Conservation (phyloP, 2,329 filamentous ascomycete genomes). For the Diaporthe batatas region DNA sequence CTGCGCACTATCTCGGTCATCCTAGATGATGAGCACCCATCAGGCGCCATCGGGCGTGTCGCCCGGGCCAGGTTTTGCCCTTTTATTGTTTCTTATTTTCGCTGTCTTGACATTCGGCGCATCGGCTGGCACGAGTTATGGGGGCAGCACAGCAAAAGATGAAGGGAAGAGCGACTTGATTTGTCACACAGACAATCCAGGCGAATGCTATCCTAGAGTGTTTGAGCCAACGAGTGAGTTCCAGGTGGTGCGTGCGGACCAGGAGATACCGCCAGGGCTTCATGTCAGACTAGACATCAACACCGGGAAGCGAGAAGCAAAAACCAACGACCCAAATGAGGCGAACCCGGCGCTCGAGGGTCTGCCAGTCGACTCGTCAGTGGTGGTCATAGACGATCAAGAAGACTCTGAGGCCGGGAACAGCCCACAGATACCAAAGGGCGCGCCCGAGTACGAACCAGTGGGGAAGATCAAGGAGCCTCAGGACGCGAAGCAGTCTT, state of each 20-base stretch:
- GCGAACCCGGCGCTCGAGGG: conserved; percentile 61
- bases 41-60: conserved; percentile 4
- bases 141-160: conserved; percentile 2
- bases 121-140: conserved; percentile 18
- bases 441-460: conserved; percentile 69
- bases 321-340: conserved; percentile 72
- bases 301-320: conserved; percentile 75
- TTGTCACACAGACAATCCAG: conserved; percentile 70
- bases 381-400: conserved; percentile 67
- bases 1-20: neutral
- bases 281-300: conserved; percentile 76
- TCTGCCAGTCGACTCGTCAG: conserved; percentile 64
- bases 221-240: conserved; percentile 76
- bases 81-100: conserved; percentile 37
- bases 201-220: conserved; percentile 75
- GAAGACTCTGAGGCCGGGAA: conserved; percentile 58
- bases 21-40: conserved; percentile 21
- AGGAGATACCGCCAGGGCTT: conserved; percentile 74
- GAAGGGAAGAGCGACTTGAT: conserved; percentile 62
- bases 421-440: conserved; percentile 56
- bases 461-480: conserved; percentile 70
- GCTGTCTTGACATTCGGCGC: conserved; percentile 36
- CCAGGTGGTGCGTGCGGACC: conserved; percentile 72
- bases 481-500: conserved; percentile 54
- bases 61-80: conserved; percentile 17